Evolutionary conservation across 176 grass and related monocot genomes (phyloP).

Genomic region (Eleusine coracana): DNA sequence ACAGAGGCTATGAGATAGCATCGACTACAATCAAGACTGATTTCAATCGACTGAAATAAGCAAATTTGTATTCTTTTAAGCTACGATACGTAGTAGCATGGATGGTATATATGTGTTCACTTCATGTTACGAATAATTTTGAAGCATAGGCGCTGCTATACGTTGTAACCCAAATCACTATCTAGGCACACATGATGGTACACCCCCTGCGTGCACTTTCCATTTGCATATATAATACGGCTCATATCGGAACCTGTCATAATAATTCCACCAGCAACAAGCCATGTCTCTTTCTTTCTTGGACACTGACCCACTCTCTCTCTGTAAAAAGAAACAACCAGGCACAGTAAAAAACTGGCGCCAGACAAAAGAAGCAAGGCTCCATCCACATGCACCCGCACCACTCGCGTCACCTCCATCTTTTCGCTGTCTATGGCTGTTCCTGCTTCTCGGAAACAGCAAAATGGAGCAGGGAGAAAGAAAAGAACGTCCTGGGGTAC

Average conservation of each 20-base stretch:
- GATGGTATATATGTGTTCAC: too few species aligned
- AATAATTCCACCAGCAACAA: slow-evolving; percentile 30
- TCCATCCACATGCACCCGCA: slow-evolving; percentile 9
- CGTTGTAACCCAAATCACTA: too few species aligned
- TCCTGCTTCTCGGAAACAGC: slow-evolving; percentile 35
- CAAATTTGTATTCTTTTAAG: too few species aligned
- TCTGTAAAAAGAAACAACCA: not conserved
- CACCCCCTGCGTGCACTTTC: not conserved
- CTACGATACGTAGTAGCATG: too few species aligned
- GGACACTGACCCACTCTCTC: not conserved
- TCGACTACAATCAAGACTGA: too few species aligned
- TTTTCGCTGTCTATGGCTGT: slow-evolving; percentile 31
- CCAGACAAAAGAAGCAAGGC: slow-evolving; percentile 1
- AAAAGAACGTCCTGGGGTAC: not conserved
- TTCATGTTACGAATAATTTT: not conserved
- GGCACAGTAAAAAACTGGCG: not conserved
- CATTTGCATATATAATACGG: not conserved
- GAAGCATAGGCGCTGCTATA: too few species aligned
- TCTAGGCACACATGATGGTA: not conserved
- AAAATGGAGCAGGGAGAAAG: slow-evolving; percentile 19
- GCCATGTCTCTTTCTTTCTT: slow-evolving; percentile 30
- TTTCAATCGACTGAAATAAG: too few species aligned
- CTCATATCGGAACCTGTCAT: not conserved
- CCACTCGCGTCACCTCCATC: slow-evolving; percentile 47
- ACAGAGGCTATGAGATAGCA: too few species aligned